Evolutionary conservation across 1,139 yeast species (phyloP), one percentile per base, ranked within the genome.

Genomic region (Hyphopichia khmerensis): DNA sequence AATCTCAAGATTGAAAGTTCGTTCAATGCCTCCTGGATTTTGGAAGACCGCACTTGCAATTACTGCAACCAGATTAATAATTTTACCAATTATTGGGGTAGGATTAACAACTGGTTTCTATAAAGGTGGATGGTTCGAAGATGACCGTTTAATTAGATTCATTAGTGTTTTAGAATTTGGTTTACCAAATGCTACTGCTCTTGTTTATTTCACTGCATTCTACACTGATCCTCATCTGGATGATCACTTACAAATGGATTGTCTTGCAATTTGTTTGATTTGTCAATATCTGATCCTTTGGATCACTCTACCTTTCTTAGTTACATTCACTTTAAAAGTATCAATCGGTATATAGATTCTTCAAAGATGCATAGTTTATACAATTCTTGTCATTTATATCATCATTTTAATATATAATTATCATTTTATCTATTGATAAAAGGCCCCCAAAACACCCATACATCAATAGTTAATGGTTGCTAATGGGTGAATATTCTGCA

Each of bases 121-220:
- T 23, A 61, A 67, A 35, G 77, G 69, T 2, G 77, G 77, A 3
- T 72, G 78, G 78, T 73, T 60, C 47, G 73, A 67, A 13, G 78
- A 73, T 38, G 90, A 88, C 56, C 55, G 54, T 18, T 49, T 72
- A 23, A 53, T 73, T 18, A 64, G 80, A 27, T 87, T 91, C 53
- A 84, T 90, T 14, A 77, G 87, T 55, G 85, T 86, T 16, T 72
- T 90, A 38, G 82, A 85, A 17, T 85, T 82, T 59, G 90, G 95
- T 0, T 74, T 88, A 45, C 97, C 97, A 0, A 84, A 87, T 47
- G 96, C 96, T 0, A 90, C 97, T 0, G 78, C 90, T 1, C 78
- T 88, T 53, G 83, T 90, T 17, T 90, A 88, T 58, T 72, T 90
- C 48, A 88, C 96, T 3, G 93, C 96, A 5, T 83, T 87, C 57